Evolutionary conservation across 192 early-diverging fungal genomes (phyloP), one percentile per base, ranked within the genome.

Genomic region (Coemansia sp.): DNA sequence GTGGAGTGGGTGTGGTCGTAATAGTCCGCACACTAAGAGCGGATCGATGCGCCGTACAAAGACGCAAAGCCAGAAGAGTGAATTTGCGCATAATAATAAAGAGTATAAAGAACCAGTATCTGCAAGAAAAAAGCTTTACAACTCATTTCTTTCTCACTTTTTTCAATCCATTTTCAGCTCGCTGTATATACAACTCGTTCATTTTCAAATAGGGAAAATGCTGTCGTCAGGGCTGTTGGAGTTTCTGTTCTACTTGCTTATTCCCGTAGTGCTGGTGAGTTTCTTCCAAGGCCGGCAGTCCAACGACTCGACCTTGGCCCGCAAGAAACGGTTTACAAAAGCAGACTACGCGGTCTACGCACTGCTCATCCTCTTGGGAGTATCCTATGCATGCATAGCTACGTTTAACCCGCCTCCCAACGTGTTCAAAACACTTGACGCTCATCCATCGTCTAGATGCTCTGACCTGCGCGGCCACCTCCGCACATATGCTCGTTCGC

Each of bases 201-300:
- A 17, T 8, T 48, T 21, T 21, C 8, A 8, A 19, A 19, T 4
- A 11, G 0, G 9, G 12, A 21, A 21, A 62, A 78, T 78, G 75
- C 59, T 72, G 49, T 65, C 70, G 15, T 52, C 63, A 10, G 70
- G 63, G n/a, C 50, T 72, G 22, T 46, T 79, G 20, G 62, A 73
- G 36, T 73, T 66, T 31, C 50, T 73, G 56, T 50, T 79, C 21
- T 79, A 79, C 64, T 25, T 73, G 59, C 42, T 73, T 10, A 64
- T 69, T 3, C 71, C 76, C 19, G 55, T 79, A 15, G 54, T 79
- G 12, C 21, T 79, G 59, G 44, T 79, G 36, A 69, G 52, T 14
- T 73, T 73, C 22, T 22, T 67, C 14, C 68, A 64, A 20, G 68
- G 67, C 10, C 76, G 71, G 4, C 26, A 60, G 15, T 48, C 60